A percentile compares a stretch with the other conserved stretches of the same genome.
Evolutionary conservation across 164 flowering plant genomes (phyloP).

Genomic region (Tetrastigma voinierianum): DNA sequence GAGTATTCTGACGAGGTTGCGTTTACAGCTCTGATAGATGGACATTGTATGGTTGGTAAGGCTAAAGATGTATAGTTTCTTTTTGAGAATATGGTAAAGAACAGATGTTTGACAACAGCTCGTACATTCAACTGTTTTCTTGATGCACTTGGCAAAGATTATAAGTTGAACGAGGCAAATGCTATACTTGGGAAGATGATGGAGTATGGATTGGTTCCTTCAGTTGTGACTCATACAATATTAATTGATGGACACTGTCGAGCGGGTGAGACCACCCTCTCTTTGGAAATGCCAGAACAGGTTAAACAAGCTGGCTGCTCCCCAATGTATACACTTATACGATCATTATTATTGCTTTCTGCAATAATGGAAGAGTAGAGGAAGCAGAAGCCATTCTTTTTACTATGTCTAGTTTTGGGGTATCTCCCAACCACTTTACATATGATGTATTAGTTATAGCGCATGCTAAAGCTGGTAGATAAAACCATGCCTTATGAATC

Average conservation of each 20-base stretch:
- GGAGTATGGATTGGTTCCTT: slow-evolving; percentile 30
- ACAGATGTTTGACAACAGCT: slow-evolving; percentile 5
- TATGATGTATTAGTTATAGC: slow-evolving; percentile 24
- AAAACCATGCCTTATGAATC: slow-evolving; percentile 25
- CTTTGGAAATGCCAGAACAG: slow-evolving; percentile 19
- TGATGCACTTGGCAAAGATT: slow-evolving; percentile 29
- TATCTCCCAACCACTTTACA: slow-evolving; percentile 18
- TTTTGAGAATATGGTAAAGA: slow-evolving; percentile 17
- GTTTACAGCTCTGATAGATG: slow-evolving; percentile 20
- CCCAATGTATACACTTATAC: slow-evolving; percentile 36
- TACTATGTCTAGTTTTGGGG: slow-evolving; percentile 17
- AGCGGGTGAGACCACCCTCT: slow-evolving; percentile 18
- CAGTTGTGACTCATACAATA: slow-evolving; percentile 39
- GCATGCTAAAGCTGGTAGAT: slow-evolving; percentile 13
- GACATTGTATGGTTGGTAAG: slow-evolving; percentile 20
- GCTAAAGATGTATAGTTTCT: slow-evolving; percentile 16
- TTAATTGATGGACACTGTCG: slow-evolving; percentile 25
- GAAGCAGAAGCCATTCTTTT: slow-evolving; percentile 28
- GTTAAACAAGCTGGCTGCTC: slow-evolving; percentile 26
- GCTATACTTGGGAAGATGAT: slow-evolving; percentile 36
- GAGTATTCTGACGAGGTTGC: slow-evolving; percentile 17
- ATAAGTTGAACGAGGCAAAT: slow-evolving; percentile 18
- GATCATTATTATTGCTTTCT: slow-evolving; percentile 20
- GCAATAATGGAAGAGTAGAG: slow-evolving; percentile 26
- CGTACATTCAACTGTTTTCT: slow-evolving; percentile 27